These are phyloP conservation scores for Eucalyptus marginata DNA, from an alignment of 345 rosid species.

Conservation along the genomic window DNA sequence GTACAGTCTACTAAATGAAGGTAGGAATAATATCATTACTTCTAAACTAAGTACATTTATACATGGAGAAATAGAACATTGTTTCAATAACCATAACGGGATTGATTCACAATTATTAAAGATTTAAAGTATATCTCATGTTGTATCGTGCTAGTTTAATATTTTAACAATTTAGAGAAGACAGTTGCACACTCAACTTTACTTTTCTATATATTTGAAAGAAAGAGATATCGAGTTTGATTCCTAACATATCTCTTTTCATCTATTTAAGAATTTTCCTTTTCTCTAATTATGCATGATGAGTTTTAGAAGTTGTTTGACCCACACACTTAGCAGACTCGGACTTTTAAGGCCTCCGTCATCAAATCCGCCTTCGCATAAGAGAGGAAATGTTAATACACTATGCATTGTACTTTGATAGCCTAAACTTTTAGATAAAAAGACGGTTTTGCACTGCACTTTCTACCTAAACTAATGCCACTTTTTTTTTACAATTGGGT, in stretches of 20 bases:
- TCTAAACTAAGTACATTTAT: background rate
- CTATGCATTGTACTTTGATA: background rate
- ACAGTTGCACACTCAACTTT: background rate
- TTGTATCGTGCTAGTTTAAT: background rate
- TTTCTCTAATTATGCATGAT: background rate
- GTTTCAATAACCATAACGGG: background rate
- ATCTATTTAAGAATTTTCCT: background rate
- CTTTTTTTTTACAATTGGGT: background rate
- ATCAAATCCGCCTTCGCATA: background rate
- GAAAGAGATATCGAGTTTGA: background rate
- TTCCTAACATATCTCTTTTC: background rate
- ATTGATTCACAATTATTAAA: background rate
- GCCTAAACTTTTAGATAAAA: background rate
- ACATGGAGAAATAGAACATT: background rate
- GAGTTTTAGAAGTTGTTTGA: background rate
- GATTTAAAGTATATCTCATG: background rate
- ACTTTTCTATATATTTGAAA: no score
- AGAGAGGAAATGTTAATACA: background rate
- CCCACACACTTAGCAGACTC: background rate
- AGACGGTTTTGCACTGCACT: background rate
- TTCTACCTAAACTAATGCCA: background rate
- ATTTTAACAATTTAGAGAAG: background rate
- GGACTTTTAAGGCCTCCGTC: background rate
- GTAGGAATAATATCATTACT: background rate
- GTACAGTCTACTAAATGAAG: background rate